phyloP scores from a whole-genome alignment of 2,329 filamentous ascomycete species.

The Xylariaceae sp. region DNA sequence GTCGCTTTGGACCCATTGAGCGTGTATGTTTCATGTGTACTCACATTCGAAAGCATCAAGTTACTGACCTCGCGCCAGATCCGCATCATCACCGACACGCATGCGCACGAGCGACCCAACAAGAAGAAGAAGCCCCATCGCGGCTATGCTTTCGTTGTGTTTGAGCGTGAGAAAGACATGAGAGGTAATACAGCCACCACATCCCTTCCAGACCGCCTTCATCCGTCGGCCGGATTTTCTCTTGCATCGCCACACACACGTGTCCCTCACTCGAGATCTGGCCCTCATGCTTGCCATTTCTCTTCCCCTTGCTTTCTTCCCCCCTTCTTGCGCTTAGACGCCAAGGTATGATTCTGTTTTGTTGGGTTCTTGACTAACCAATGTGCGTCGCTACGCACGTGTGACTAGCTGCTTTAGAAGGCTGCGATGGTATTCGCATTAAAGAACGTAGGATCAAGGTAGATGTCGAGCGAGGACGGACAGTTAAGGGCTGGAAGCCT shows the following conservation, averaged over 20 bases:
- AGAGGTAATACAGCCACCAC: slow-evolving; percentile 71
- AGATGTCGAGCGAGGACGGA: slow-evolving; percentile 92
- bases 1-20: slow-evolving; percentile 89
- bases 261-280: slow-evolving; percentile 45
- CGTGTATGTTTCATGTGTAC: slow-evolving; percentile 53
- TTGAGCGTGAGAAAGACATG: slow-evolving; percentile 97
- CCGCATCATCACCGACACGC: slow-evolving; percentile 75
- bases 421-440: slow-evolving; percentile 81
- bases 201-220: slow-evolving; percentile 33
- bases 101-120: slow-evolving; percentile 61
- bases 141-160: slow-evolving; percentile 95
- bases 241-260: slow-evolving; percentile 27
- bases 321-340: slow-evolving; percentile 13
- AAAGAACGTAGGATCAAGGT: slow-evolving; percentile 89
- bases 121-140: slow-evolving; percentile 78
- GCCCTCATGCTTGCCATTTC: slow-evolving; percentile 56
- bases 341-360: slow-evolving; percentile 39
- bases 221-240: slow-evolving; percentile 23
- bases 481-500: slow-evolving; percentile 89
- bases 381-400: slow-evolving; percentile 53
- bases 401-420: slow-evolving; percentile 79
- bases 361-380: slow-evolving; percentile 65
- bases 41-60: not conserved
- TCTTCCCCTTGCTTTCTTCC: slow-evolving; percentile 10
- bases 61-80: slow-evolving; percentile 52